These are phyloP conservation scores for Fusarium sp. DNA, from an alignment of 2,329 filamentous ascomycete species.

Conservation along the genomic window DNA sequence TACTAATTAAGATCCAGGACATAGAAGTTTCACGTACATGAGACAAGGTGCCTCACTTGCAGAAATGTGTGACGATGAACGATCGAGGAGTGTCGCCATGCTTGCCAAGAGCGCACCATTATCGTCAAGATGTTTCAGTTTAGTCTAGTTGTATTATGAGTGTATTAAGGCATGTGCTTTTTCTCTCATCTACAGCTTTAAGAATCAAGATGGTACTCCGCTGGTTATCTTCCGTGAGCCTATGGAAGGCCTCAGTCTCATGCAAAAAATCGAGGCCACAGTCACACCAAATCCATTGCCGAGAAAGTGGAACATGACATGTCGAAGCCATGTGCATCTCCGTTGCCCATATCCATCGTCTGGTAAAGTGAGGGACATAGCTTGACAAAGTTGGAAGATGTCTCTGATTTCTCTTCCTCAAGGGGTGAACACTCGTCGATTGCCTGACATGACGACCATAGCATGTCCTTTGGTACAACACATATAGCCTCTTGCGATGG, in stretches of 20 bases:
- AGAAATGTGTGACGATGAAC: background rate
- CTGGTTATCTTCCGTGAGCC: background rate
- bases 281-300: background rate
- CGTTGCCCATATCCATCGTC: conserved; percentile 39
- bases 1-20: background rate
- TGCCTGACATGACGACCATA: conserved; percentile 1
- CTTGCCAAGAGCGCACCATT: background rate
- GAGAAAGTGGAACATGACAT: conserved; percentile 21
- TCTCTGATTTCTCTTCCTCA: background rate
- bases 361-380: conserved; percentile 28
- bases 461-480: background rate
- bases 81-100: background rate
- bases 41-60: background rate
- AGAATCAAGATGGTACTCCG: background rate
- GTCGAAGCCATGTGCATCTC: conserved; percentile 38
- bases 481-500: background rate
- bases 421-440: background rate
- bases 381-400: conserved; percentile 15
- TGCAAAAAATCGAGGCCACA: conserved; percentile 5
- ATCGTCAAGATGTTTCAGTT: background rate
- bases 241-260: conserved; percentile 27
- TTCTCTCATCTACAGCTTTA: background rate
- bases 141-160: background rate
- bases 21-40: background rate
- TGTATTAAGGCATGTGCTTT: background rate